phyloP scores from a whole-genome alignment of 352 stramenopile genomes.

The Globisporangium nagaii region DNA sequence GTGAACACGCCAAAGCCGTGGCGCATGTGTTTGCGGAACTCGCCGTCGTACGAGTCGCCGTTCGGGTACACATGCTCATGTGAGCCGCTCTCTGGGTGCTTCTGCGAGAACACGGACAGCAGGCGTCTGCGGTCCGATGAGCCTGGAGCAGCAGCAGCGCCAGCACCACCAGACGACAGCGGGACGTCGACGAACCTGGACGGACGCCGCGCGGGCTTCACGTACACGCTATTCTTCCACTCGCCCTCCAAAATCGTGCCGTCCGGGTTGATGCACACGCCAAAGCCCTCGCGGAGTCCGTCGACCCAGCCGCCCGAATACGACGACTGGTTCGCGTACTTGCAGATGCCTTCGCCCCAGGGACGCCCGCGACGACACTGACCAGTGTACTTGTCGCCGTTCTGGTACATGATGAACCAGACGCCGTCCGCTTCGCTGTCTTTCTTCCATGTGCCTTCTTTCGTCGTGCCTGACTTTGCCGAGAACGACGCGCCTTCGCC shows the following conservation, averaged over 20 bases:
- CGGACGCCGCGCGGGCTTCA: conserved; percentile 31
- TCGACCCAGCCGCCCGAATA: conserved; percentile 86
- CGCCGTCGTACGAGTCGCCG: conserved; percentile 70
- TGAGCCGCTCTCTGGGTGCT: conserved; percentile 24
- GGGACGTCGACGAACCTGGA: conserved; percentile 64
- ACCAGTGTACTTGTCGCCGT: conserved; percentile 76
- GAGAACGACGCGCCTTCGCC: conserved; percentile 57
- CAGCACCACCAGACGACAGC: conserved; percentile 15
- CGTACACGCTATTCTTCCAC: conserved; percentile 68
- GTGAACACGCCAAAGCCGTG: conserved; percentile 60
- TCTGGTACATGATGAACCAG: conserved; percentile 67
- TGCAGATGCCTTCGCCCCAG: conserved; percentile 81
- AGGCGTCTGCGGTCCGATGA: background rate
- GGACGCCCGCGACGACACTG: conserved; percentile 47
- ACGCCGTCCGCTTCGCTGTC: conserved; percentile 50
- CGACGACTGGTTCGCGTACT: conserved; percentile 87
- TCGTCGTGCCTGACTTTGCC: conserved; percentile 47
- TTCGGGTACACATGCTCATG: conserved; percentile 50
- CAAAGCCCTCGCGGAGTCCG: conserved; percentile 71
- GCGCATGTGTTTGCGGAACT: conserved; percentile 39
- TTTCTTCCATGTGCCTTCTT: conserved; percentile 65
- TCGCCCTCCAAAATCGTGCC: conserved; percentile 63
- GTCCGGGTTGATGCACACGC: conserved; percentile 55
- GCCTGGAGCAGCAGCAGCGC: conserved; percentile 1
- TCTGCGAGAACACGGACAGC: conserved; percentile 7